Conservation (phyloP, 768 basidiomycete genomes). For the Russula sp. region DNA sequence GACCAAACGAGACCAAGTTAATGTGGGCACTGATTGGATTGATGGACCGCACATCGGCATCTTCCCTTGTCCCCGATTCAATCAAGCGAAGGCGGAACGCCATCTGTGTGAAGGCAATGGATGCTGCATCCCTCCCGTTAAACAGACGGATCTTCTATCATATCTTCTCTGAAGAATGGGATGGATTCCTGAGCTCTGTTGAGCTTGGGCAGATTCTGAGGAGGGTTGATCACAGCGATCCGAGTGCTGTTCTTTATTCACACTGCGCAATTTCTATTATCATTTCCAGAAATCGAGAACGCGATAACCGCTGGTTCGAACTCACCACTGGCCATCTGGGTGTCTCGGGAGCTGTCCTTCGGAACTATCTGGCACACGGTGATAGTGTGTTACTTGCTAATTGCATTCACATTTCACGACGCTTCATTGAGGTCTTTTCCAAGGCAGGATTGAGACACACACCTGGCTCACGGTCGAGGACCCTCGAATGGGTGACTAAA, state of each 20-base stretch:
- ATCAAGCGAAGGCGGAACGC: not conserved
- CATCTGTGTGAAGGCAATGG: slow-evolving; percentile 1
- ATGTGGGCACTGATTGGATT: not conserved
- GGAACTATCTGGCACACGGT: not conserved
- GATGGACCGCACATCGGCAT: not conserved
- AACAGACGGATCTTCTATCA: not conserved
- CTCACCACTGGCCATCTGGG: not conserved
- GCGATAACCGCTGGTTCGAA: slow-evolving; percentile 1
- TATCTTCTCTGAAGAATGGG: slow-evolving; percentile 1
- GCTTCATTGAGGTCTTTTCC: not conserved
- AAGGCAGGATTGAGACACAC: not conserved
- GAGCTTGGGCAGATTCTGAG: not conserved
- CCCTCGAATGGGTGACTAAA: not conserved
- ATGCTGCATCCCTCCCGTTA: not conserved
- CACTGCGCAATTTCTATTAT: not conserved
- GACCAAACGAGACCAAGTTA: not conserved
- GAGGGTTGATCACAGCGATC: not conserved
- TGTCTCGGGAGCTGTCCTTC: not conserved
- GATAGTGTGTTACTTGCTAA: slow-evolving; percentile 1
- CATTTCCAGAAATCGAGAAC: not conserved
- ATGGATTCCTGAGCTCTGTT: not conserved
- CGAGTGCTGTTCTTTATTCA: not conserved
- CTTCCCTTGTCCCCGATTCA: not conserved
- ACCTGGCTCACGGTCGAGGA: not conserved
- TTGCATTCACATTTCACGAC: not conserved